Base-by-base conservation (phyloP, 2,329 filamentous ascomycete species). In the Verticillium isaacii region DNA sequence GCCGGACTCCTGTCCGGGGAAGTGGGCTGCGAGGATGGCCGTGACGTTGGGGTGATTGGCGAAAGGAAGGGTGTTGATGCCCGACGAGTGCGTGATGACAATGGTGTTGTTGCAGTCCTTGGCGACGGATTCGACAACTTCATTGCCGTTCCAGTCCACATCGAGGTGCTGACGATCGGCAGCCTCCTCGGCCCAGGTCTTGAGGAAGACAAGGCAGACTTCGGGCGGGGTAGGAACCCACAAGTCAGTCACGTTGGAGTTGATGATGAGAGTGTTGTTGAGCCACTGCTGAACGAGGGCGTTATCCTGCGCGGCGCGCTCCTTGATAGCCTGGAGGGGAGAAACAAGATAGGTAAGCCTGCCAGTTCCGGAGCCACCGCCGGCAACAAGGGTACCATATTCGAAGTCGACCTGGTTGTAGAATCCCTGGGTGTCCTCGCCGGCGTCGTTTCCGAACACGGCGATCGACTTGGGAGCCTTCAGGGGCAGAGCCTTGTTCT, bases 1-100 rank as follows among this genome's bases (percentile, higher is more conserved):
- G 34, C 89, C 89, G 12, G 88, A 88, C 74, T 91, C 89, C 68
- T 92, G 88, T 1, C 89, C 89, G 0, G 89, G 90, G 1, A 92
- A 80, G 70, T 91, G 88, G 23, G 89, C 89, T 50, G 88, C 81
- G 25, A 92, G 71, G 2, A 92, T 84, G 15, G 85, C 85, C 66
- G 88, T 89, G 66, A 92, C 85, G 2, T 85, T 81, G 0, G 85
- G 81, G 3, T 89, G 80, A 62, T 90, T 81, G 9, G 64, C 80
- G 71, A 80, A 88, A 3, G 84, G 77, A 62, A 86, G 80, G 70
- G 85, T 75, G 4, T 85, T 73, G 66, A 90, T 84, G 0, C 89
- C 89, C 29, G 91, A 89, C 1, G 87, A 88, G 71, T 92, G 89
- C 2, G 89, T 78, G 1, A 92, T 79, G 0, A 92, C 89, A 1